These are phyloP conservation scores for Fusarium nanum DNA, from an alignment of 2,329 filamentous ascomycete genomes.

Conservation along the genomic window DNA sequence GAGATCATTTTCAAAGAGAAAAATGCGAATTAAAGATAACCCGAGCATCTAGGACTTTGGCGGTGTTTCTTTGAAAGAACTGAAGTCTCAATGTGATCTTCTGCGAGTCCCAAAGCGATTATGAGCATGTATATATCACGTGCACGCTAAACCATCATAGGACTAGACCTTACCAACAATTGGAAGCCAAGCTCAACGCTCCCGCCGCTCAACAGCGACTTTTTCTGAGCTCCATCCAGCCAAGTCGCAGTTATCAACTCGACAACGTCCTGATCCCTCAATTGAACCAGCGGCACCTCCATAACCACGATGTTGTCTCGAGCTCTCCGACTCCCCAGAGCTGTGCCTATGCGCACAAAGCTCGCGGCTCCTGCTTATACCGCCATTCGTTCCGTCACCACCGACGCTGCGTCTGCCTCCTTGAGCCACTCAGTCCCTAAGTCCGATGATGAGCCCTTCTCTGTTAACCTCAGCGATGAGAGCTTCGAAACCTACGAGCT, in stretches of 20 bases:
- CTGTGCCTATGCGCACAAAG: slow-evolving; percentile 67
- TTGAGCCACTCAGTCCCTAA: slow-evolving; percentile 77
- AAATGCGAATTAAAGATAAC: background rate
- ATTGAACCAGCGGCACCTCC: slow-evolving; percentile 50
- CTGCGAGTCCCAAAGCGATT: background rate
- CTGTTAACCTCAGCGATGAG: slow-evolving; percentile 93
- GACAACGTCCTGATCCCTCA: slow-evolving; percentile 47
- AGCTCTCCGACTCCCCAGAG: slow-evolving; percentile 71
- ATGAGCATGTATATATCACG: slow-evolving; percentile 32
- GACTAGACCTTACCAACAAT: slow-evolving; percentile 55
- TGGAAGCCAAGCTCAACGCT: slow-evolving; percentile 53
- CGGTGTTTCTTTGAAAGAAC: background rate
- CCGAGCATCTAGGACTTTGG: accelerated
- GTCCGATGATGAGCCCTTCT: slow-evolving; percentile 95
- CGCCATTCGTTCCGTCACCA: slow-evolving; percentile 84
- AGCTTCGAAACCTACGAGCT: slow-evolving; percentile 99
- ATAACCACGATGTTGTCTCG: slow-evolving; percentile 74
- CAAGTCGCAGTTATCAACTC: slow-evolving; percentile 49
- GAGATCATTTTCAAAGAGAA: background rate
- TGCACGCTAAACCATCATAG: slow-evolving; percentile 41
- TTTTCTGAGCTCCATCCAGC: slow-evolving; percentile 56
- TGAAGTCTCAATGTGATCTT: background rate
- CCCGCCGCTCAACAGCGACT: slow-evolving; percentile 55
- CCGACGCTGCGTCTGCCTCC: slow-evolving; percentile 91
- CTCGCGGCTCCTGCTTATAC: slow-evolving; percentile 58